Base-by-base conservation (phyloP, 352 stramenopile species). In the Globisporangium spiculum region DNA sequence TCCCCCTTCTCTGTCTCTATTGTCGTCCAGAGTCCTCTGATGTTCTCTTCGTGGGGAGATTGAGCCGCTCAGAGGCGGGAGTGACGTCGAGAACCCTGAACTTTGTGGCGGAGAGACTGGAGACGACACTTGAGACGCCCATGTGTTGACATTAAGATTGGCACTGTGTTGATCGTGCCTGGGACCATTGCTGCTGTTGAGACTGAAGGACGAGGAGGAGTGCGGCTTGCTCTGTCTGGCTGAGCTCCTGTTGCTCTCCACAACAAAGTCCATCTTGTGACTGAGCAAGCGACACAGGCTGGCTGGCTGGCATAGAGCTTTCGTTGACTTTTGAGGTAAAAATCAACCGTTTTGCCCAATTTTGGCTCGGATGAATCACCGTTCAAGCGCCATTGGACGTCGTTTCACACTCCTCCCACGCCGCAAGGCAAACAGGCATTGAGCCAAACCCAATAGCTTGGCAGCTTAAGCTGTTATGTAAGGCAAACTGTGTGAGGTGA, bases 21-120 rank as follows among this genome's bases (percentile, higher is more conserved):
- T 48, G 14, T 48, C 38, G 14, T 48, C 4, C 14, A 48, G 38
- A 48, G 38, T 7, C 38, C 22, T 26, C 30, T 60, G 24, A 14
- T 24, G 27, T 18, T 60, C 54, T 69, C 64, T 32, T 46, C 64
- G 26, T 14, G 64, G 64, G 9, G 41, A 69, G 14, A 30, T n/a
- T 3, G 55, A 9, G 5, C 59, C 55, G 7, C 60, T 36, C 48
- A 66, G 48, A 3, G 64, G 64, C 3, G 64, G 64, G 0, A 69
- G n/a, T 5, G 64, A 46, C 20, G 55, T 52, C 24, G 27, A 41
- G 6, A 41, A 41, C 7, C 54, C 27, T 24, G 27, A 18, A 18
- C 27, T 60, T 18, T 24, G 54, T 26, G 16, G 18, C 2, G 26
- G 53, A 48, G 38, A 48, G 38, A 20, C 38, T 48, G 14, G 38